A percentile compares a stretch with the other conserved stretches of the same genome.
These are phyloP conservation scores for Malassezia furfur DNA, from an alignment of 1,284 basidiomycete species.

Conservation along the genomic window DNA sequence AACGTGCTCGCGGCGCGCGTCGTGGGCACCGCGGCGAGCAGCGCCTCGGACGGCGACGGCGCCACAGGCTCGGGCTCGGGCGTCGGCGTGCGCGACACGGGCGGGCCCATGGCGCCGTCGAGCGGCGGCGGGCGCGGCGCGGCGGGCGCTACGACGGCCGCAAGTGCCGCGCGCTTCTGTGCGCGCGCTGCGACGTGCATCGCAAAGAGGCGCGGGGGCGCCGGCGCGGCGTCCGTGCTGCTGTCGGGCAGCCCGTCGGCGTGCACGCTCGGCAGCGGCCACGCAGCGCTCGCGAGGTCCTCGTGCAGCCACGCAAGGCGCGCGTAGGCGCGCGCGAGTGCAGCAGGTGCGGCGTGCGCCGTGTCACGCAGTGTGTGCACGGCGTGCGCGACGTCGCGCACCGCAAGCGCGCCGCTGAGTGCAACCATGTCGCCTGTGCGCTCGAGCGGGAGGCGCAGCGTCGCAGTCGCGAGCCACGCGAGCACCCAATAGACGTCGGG, in stretches of 20 bases:
- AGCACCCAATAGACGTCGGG: conserved; percentile 45
- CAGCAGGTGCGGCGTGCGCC: neutral
- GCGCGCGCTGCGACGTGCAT: neutral
- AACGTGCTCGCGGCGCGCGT: conserved; percentile 10
- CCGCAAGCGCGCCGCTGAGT: conserved; percentile 37
- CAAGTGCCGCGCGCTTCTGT: neutral
- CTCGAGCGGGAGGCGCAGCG: conserved; percentile 15
- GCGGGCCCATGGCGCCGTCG: neutral
- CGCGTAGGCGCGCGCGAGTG: neutral
- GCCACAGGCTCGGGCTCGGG: conserved; percentile 25
- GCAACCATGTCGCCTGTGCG: conserved; percentile 20
- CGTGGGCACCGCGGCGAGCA: conserved; percentile 21
- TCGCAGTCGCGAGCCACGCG: conserved; percentile 27
- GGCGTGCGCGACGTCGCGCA: conserved; percentile 21
- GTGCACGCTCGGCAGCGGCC: neutral
- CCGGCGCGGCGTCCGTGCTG: neutral
- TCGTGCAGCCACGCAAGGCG: conserved; percentile 12
- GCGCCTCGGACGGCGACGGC: conserved; percentile 13
- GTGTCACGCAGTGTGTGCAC: neutral
- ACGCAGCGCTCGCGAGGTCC: neutral
- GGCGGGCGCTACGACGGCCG: neutral
- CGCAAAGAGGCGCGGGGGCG: neutral
- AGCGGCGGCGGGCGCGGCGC: neutral
- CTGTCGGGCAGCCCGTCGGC: neutral
- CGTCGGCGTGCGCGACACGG: conserved; percentile 3